Evolutionary conservation across 176 grass and related monocot genomes (phyloP).

Genomic region (Avena insularis): DNA sequence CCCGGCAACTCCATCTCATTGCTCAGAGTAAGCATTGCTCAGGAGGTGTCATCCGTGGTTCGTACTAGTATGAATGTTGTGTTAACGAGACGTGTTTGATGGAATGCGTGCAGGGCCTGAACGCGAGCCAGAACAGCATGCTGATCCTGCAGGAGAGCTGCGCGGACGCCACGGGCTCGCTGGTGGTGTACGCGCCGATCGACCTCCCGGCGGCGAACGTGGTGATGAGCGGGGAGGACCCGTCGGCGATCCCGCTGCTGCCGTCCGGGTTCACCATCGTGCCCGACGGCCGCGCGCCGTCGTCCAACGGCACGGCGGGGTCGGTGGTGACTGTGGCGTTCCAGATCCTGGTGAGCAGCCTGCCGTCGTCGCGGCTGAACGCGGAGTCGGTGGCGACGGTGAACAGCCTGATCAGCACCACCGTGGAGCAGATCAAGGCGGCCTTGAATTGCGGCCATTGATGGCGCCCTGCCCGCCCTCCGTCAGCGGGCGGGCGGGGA

Average conservation of each 20-base stretch:
- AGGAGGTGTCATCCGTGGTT: not conserved
- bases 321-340: slow-evolving; percentile 85
- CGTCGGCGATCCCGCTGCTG: slow-evolving; percentile 62
- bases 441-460: slow-evolving; percentile 67
- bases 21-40: slow-evolving; percentile 60
- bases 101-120: slow-evolving; percentile 50
- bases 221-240: slow-evolving; percentile 79
- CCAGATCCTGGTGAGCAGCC: slow-evolving; percentile 75
- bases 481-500: slow-evolving; percentile 23
- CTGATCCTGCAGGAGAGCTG: slow-evolving; percentile 82
- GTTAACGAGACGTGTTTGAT: not conserved
- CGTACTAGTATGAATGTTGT: not conserved
- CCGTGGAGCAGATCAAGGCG: slow-evolving; percentile 77
- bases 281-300: slow-evolving; percentile 52
- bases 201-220: slow-evolving; percentile 68
- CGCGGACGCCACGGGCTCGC: slow-evolving; percentile 59
- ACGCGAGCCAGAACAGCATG: slow-evolving; percentile 69
- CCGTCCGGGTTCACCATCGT: slow-evolving; percentile 79
- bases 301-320: slow-evolving; percentile 20
- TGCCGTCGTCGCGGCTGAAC: slow-evolving; percentile 69
- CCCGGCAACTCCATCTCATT: slow-evolving; percentile 89
- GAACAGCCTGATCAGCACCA: slow-evolving; percentile 71
- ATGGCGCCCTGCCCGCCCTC: slow-evolving; percentile 19
- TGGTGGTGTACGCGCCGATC: slow-evolving; percentile 71
- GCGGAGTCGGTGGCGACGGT: slow-evolving; percentile 75